A percentile compares a stretch with the other conserved stretches of the same genome.
These are phyloP conservation scores for Lactarius vividus DNA, from an alignment of 768 basidiomycete species.

Conservation along the genomic window DNA sequence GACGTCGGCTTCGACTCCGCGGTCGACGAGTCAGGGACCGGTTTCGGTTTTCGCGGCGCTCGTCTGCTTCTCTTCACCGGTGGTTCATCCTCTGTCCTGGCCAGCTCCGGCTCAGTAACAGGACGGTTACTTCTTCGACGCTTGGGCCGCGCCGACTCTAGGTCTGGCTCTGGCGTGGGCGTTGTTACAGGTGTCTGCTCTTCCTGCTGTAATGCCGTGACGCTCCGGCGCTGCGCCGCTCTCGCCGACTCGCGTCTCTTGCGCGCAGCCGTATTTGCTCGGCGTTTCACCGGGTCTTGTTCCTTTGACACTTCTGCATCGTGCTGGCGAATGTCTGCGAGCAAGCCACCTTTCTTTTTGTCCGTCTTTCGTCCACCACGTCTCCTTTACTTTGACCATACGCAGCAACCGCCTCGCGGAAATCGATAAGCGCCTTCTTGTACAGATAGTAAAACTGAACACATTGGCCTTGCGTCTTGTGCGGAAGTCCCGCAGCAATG, in stretches of 20 bases:
- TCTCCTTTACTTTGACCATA: conserved; percentile 65
- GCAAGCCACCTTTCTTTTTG: conserved; percentile 77
- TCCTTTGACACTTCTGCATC: conserved; percentile 46
- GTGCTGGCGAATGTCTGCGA: conserved; percentile 78
- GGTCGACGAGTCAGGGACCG: conserved; percentile 1
- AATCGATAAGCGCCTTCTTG: conserved; percentile 86
- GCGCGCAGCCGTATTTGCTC: conserved; percentile 19
- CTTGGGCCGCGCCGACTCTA: conserved; percentile 34
- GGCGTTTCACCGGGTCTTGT: conserved; percentile 24
- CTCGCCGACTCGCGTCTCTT: conserved; percentile 21
- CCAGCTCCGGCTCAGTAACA: conserved; percentile 27
- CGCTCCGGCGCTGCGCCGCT: conserved; percentile 17
- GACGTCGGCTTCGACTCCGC: conserved; percentile 4
- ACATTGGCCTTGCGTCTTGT: conserved; percentile 87
- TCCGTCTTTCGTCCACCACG: conserved; percentile 51
- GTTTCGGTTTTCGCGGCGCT: background rate
- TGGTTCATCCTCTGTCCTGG: conserved; percentile 20
- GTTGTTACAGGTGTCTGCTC: conserved; percentile 53
- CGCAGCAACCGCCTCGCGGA: conserved; percentile 68
- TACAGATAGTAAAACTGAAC: conserved; percentile 93
- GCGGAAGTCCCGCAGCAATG: conserved; percentile 73
- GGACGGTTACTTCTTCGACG: conserved; percentile 34
- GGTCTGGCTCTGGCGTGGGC: conserved; percentile 69
- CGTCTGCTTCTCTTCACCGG: conserved; percentile 10
- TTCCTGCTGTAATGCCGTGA: conserved; percentile 39